phyloP scores from a whole-genome alignment of 352 stramenopile species.

The Phytophthora ramorum region DNA sequence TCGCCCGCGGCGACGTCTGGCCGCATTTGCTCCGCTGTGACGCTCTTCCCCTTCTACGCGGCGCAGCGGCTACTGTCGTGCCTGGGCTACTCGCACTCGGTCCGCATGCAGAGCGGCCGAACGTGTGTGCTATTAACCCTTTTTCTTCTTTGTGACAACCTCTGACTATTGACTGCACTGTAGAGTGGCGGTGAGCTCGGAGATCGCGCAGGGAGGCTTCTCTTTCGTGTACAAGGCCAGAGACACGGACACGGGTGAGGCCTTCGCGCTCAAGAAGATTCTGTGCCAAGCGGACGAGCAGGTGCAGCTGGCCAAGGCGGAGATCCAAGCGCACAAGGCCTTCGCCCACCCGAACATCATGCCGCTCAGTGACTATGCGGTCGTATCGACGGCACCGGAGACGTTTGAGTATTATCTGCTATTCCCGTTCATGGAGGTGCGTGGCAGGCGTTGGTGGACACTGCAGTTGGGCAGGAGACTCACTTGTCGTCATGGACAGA shows the following conservation, averaged over 20 bases:
- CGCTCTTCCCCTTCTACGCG: constrained; percentile 66
- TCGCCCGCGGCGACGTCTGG: constrained; percentile 23
- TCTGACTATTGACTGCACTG: constrained; percentile 7
- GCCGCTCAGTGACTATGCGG: constrained; percentile 80
- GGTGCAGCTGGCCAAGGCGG: constrained; percentile 74
- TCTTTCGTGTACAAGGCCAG: constrained; percentile 86
- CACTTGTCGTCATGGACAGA: constrained; percentile 39
- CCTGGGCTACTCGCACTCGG: constrained; percentile 70
- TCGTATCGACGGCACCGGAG: constrained; percentile 53
- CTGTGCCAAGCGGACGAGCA: constrained; percentile 88
- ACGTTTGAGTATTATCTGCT: constrained; percentile 85
- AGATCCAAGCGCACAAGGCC: constrained; percentile 82
- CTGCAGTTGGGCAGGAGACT: not conserved
- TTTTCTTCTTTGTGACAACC: not conserved
- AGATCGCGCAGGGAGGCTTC: constrained; percentile 89
- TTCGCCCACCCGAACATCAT: constrained; percentile 88
- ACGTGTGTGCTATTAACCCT: constrained; percentile 48
- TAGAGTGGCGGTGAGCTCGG: constrained; percentile 62
- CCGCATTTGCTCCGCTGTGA: constrained; percentile 65
- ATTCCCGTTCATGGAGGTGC: constrained; percentile 86
- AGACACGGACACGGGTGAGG: constrained; percentile 74
- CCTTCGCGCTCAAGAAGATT: constrained; percentile 92
- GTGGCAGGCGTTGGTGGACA: not conserved
- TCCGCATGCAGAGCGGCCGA: constrained; percentile 78
- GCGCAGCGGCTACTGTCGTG: constrained; percentile 71